These are phyloP conservation scores for Coniochaeta ligniaria DNA, from an alignment of 2,329 filamentous ascomycete species.

Conservation along the genomic window DNA sequence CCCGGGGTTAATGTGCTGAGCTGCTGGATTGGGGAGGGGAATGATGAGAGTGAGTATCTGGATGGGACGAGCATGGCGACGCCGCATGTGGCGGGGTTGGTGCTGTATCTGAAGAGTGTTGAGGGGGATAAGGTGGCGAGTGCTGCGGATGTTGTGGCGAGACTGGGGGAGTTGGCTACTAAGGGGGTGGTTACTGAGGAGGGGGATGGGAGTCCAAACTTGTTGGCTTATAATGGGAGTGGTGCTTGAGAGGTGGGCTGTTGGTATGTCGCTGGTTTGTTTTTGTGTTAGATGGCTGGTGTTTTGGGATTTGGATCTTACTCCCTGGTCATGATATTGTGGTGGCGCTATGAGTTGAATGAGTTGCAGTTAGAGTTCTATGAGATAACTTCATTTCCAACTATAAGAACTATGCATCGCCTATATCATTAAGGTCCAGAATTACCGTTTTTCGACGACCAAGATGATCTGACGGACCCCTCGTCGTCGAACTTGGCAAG, in stretches of 20 bases:
- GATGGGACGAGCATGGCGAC: slow-evolving; percentile 57
- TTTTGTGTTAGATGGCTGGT: not conserved
- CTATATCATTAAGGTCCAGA: too few relatives aligned
- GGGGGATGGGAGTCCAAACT: slow-evolving; percentile 11
- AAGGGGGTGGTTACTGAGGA: slow-evolving; percentile 6
- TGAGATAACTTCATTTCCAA: too few relatives aligned
- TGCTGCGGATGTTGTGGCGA: slow-evolving; percentile 2
- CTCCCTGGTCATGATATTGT: not conserved
- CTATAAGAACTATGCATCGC: too few relatives aligned
- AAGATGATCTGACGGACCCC: too few relatives aligned
- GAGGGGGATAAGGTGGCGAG: slow-evolving; percentile 1
- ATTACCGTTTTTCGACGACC: too few relatives aligned
- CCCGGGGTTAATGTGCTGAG: slow-evolving; percentile 34
- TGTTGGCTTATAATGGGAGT: slow-evolving; percentile 16
- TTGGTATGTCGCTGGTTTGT: not conserved
- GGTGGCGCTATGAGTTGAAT: not conserved
- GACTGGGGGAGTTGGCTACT: slow-evolving; percentile 7
- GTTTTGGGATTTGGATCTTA: not conserved
- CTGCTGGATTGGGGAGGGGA: slow-evolving; percentile 27
- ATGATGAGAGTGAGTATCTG: slow-evolving; percentile 28
- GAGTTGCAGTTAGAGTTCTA: too few relatives aligned
- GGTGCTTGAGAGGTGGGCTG: not conserved
- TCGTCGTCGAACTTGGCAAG: not conserved
- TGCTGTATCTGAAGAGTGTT: slow-evolving; percentile 39
- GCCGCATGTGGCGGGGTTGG: slow-evolving; percentile 54